Evolutionary conservation across 768 basidiomycete genomes (phyloP).

Genomic region (Boletus patriciae): DNA sequence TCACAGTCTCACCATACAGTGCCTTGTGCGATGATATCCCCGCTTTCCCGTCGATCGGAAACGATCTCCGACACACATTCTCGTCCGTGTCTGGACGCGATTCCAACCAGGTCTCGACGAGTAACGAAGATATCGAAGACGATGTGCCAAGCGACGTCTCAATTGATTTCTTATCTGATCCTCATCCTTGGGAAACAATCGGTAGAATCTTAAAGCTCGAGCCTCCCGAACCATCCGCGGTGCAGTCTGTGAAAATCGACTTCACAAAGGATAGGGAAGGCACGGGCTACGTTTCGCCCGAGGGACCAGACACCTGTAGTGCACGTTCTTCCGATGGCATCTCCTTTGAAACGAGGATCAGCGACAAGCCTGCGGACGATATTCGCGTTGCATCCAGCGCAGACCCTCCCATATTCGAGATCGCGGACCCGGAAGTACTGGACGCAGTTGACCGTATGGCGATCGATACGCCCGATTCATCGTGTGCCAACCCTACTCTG

Average conservation of each 20-base stretch:
- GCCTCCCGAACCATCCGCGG: neutral
- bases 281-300: constrained; percentile 21
- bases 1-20: neutral
- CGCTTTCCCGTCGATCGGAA: neutral
- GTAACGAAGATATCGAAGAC: neutral
- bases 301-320: neutral
- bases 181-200: constrained; percentile 34
- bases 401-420: neutral
- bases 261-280: constrained; percentile 30
- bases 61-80: neutral
- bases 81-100: neutral
- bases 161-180: constrained; percentile 32
- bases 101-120: neutral
- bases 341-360: neutral
- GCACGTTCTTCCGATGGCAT: neutral
- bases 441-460: neutral
- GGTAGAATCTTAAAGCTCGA: constrained; percentile 25
- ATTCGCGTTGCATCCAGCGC: neutral
- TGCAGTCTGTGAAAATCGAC: constrained; percentile 1
- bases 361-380: neutral
- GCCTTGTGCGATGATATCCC: neutral
- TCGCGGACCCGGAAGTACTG: neutral
- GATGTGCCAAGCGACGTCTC: neutral
- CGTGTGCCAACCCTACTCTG: neutral
- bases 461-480: neutral